phyloP scores from a whole-genome alignment of 306 rosid species.

The Quercus bicolor region DNA sequence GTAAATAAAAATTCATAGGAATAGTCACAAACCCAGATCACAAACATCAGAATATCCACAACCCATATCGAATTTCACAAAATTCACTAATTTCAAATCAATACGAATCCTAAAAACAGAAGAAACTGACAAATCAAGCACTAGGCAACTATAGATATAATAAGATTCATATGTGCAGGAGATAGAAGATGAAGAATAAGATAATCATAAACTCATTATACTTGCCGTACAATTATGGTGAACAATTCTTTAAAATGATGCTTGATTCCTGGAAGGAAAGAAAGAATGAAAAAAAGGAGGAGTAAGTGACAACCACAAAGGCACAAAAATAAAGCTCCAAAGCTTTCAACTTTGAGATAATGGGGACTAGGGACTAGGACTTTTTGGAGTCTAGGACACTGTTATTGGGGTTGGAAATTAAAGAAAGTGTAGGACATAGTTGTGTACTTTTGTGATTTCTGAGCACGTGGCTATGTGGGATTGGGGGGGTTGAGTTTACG shows the following conservation, averaged over 20 bases:
- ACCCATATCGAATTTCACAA: slow-evolving; percentile 17
- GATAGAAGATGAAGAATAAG: background rate
- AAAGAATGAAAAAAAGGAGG: slow-evolving; percentile 7
- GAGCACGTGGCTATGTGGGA: background rate
- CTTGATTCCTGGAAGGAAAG: background rate
- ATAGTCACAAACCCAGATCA: background rate
- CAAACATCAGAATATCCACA: slow-evolving; percentile 4
- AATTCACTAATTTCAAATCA: background rate
- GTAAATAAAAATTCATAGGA: background rate
- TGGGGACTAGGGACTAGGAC: background rate
- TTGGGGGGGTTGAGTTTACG: background rate
- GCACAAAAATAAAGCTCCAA: background rate
- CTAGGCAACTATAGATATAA: too few species aligned
- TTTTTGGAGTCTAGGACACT: background rate
- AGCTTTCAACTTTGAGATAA: slow-evolving; percentile 1
- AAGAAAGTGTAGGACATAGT: background rate
- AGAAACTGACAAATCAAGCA: background rate
- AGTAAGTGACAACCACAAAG: slow-evolving; percentile 16
- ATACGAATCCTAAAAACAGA: background rate
- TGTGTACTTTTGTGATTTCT: too few species aligned
- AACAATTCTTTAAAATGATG: slow-evolving; percentile 16
- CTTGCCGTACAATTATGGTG: slow-evolving; percentile 34
- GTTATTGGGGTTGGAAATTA: background rate
- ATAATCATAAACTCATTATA: slow-evolving; percentile 1
- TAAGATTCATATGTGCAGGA: background rate